These are phyloP conservation scores for Arachnopeziza araneosa DNA, from an alignment of 2,329 filamentous ascomycete genomes.

Conservation along the genomic window DNA sequence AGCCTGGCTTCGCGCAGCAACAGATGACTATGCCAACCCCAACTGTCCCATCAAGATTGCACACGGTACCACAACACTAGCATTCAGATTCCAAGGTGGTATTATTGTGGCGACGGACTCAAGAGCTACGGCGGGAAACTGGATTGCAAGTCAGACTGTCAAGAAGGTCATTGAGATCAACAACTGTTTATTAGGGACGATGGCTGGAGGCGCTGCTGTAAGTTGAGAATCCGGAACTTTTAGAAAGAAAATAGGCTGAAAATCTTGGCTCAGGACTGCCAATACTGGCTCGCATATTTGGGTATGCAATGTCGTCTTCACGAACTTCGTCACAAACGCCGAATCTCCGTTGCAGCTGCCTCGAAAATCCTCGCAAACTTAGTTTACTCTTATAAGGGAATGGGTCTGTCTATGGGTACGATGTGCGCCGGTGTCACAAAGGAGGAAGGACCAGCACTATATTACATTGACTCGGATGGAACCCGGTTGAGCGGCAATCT, in stretches of 20 bases:
- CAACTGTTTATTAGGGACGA: constrained; percentile 86
- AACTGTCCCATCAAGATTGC: constrained; percentile 98
- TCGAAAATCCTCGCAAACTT: constrained; percentile 98
- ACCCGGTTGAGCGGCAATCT: constrained; percentile 89
- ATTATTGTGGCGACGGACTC: constrained; percentile 99
- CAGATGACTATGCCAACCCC: constrained; percentile 95
- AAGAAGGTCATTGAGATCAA: constrained; percentile 99
- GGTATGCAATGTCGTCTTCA: constrained; percentile 99
- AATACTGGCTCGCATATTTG: constrained; percentile 99
- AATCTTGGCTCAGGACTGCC: constrained; percentile 65
- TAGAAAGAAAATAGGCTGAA: constrained; percentile 3
- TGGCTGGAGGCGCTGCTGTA: constrained; percentile 94
- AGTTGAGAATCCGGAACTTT: constrained; percentile 27
- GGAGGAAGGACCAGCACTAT: constrained; percentile 92
- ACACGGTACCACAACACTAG: constrained; percentile 95
- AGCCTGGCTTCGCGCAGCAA: constrained; percentile 92
- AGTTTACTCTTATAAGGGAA: constrained; percentile 97
- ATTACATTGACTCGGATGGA: constrained; percentile 98
- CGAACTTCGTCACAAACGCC: constrained; percentile 97
- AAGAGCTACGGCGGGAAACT: constrained; percentile 92
- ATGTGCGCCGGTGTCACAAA: constrained; percentile 98
- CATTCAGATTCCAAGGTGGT: constrained; percentile 95
- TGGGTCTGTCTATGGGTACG: constrained; percentile 97
- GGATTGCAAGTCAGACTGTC: constrained; percentile 99
- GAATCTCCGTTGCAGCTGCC: constrained; percentile 94